These are phyloP conservation scores for Penicillium sp. DNA, from an alignment of 2,329 filamentous ascomycete genomes.

Conservation along the genomic window DNA sequence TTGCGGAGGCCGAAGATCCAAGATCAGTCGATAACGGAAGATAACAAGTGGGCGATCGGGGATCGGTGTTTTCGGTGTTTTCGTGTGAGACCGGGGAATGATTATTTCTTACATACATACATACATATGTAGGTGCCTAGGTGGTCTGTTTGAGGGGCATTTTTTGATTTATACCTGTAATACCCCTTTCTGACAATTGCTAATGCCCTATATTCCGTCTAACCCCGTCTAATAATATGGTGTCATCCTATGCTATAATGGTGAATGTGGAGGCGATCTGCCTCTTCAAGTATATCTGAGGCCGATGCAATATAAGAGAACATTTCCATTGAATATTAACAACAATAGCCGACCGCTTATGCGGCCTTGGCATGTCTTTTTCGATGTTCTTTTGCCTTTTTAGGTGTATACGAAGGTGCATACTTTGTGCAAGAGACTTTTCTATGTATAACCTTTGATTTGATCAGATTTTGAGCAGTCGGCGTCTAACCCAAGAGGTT, in stretches of 20 bases:
- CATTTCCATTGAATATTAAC: no score
- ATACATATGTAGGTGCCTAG: not conserved
- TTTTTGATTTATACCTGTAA: not conserved
- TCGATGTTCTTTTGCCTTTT: no score
- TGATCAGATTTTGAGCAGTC: no score
- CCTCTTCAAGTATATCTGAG: constrained; percentile 10
- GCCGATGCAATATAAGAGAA: not conserved
- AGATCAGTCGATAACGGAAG: constrained; percentile 24
- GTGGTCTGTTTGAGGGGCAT: not conserved
- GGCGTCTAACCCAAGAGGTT: constrained; percentile 1
- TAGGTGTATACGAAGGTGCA: no score
- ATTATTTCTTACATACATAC: not conserved
- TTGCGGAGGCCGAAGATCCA: constrained; percentile 19
- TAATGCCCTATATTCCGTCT: not conserved
- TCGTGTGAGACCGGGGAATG: not conserved
- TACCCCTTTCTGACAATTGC: not conserved
- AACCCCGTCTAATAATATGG: constrained; percentile 7
- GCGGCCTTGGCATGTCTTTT: no score
- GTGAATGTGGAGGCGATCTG: constrained; percentile 12
- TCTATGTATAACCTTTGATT: no score
- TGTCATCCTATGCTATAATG: constrained; percentile 16
- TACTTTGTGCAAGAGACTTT: no score
- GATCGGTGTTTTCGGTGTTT: not conserved
- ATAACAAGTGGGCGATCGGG: constrained; percentile 20
- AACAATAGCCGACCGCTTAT: no score